phyloP scores from a whole-genome alignment of 805 yeast genomes.

The Candida koratica region DNA sequence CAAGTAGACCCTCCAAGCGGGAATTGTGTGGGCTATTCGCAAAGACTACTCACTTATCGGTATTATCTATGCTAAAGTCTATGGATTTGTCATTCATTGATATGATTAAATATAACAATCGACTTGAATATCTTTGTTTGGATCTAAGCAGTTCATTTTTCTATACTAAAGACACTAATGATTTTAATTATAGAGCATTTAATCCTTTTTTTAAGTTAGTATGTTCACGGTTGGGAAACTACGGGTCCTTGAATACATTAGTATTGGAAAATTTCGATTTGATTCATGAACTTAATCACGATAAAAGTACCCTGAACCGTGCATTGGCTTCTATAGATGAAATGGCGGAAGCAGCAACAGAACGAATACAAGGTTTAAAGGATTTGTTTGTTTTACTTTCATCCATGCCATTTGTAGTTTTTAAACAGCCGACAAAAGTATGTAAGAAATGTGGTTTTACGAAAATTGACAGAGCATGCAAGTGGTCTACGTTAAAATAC shows the following conservation, averaged over 20 bases:
- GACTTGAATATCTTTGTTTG: slow-evolving; percentile 37
- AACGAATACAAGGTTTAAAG: slow-evolving; percentile 5
- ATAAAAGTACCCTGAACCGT: slow-evolving; percentile 8
- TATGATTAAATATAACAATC: slow-evolving; percentile 35
- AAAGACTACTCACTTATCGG: slow-evolving; percentile 33
- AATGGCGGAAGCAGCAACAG: slow-evolving; percentile 1
- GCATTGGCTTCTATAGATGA: slow-evolving; percentile 1
- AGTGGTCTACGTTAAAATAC: slow-evolving; percentile 18
- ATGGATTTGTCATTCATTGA: slow-evolving; percentile 49
- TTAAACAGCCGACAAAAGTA: slow-evolving; percentile 24
- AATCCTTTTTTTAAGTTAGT: slow-evolving; percentile 27
- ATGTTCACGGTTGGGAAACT: slow-evolving; percentile 34
- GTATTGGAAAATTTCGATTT: slow-evolving; percentile 32
- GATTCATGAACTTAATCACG: slow-evolving; percentile 16
- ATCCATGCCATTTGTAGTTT: slow-evolving; percentile 19
- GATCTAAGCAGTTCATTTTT: slow-evolving; percentile 50
- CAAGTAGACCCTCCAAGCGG: slow-evolving; percentile 16
- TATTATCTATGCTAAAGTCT: slow-evolving; percentile 38
- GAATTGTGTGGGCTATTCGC: slow-evolving; percentile 34
- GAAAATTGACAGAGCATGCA: slow-evolving; percentile 13
- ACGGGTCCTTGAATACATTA: slow-evolving; percentile 23
- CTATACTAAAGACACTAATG: slow-evolving; percentile 15
- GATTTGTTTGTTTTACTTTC: slow-evolving; percentile 17
- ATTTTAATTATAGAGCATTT: slow-evolving; percentile 31
- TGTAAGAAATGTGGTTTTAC: slow-evolving; percentile 35